phyloP scores from a whole-genome alignment of 305 asterid species.

The Andrographis paniculata region DNA sequence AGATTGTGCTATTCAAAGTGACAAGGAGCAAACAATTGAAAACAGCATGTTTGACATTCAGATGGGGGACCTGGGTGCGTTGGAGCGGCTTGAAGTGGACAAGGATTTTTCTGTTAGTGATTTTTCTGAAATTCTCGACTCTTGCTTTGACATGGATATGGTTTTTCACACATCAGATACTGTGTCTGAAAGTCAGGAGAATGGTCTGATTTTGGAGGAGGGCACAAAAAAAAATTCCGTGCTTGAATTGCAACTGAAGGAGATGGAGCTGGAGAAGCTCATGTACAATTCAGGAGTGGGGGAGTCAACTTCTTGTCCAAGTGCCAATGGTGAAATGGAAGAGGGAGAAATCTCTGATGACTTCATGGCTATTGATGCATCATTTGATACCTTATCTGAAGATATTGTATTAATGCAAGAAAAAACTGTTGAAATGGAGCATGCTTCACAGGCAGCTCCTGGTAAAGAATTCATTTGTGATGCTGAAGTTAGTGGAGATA shows the following conservation, averaged over 20 bases:
- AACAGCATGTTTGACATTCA: constrained; percentile 19
- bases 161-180: constrained; percentile 29
- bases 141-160: constrained; percentile 34
- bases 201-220: constrained; percentile 21
- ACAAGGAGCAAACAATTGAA: constrained; percentile 22
- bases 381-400: constrained; percentile 32
- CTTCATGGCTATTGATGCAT: constrained; percentile 24
- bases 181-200: constrained; percentile 22
- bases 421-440: constrained; percentile 24
- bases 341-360: constrained; percentile 77
- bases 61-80: constrained; percentile 27
- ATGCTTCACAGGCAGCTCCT: constrained; percentile 20
- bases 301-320: constrained; percentile 26
- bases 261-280: constrained; percentile 62
- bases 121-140: constrained; percentile 34
- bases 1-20: constrained; percentile 21
- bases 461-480: constrained; percentile 21
- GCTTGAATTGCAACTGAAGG: constrained; percentile 52
- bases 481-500: constrained; percentile 22
- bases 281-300: constrained; percentile 28
- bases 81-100: constrained; percentile 22
- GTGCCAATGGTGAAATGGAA: constrained; percentile 46
- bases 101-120: constrained; percentile 25
- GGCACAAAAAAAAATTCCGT: constrained; percentile 29
- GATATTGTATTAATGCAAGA: constrained; percentile 26